Evolutionary conservation across 257 asterid species (phyloP), one percentile per base, ranked within the genome.

Genomic region (Plantago ovata): DNA sequence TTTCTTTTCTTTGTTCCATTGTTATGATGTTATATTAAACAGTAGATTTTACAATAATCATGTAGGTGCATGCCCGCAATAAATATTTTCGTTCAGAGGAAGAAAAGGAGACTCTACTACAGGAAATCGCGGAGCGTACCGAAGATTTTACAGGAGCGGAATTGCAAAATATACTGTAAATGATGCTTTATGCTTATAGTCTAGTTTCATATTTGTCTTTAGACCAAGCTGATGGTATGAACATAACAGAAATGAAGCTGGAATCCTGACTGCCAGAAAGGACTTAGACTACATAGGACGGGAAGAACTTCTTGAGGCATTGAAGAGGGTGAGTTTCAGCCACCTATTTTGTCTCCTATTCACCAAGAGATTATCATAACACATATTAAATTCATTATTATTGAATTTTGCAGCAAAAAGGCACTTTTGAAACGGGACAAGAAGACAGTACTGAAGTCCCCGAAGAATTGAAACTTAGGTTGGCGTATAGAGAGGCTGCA

Each of bases 141-240:
- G 98, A 93, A 52, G 93, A 89, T 78, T 93, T 84, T 68, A 89
- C 98, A 42, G 97, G 98, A 72, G 98, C 98, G 23, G 98, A 93
- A 62, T 74, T 93, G 80, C 97, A 89, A 72, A 89, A 93, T 69
- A 84, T 93, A 72, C 81, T 93, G 98, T 92, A 84, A 63, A 55
- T 65, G 63, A 61, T 53, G 59, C 64, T 63, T 56, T 42, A 22
- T 36, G 53, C 49, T 67, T 62, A 14, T 59, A 13, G 4, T 62
- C 47, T 40, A 13, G 23, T 72, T 52, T 47, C 13, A 22, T 56
- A 58, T 56, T 28, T 70, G 62, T 44, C 53, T 50, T 32, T 54
- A 55, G 63, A 66, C 66, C 58, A 58, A 39, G 58, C 70, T 76
- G 63, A 80, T 61, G 62, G 55, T 45, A 67, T 66, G 22, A 60